phyloP scores from a whole-genome alignment of 169 alveolate genomes.

The Amoebophrya sp. region DNA sequence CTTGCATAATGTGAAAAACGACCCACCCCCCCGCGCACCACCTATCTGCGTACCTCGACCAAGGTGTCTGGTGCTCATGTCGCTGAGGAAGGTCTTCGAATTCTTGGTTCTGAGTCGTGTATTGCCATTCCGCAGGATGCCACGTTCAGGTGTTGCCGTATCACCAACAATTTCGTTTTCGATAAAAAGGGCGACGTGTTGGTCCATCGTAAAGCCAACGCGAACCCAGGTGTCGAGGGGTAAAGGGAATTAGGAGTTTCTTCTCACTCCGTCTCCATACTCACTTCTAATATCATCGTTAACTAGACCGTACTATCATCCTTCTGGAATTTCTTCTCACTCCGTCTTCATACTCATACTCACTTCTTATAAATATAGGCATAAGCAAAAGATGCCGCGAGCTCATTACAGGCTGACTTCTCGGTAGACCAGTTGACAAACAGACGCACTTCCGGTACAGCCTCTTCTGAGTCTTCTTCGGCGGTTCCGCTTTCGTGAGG shows the following conservation, averaged over 20 bases:
- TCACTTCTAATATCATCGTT: no score
- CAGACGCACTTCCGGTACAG: not conserved
- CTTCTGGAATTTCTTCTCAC: no score
- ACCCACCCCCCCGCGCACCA: not conserved
- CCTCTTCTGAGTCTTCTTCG: no score
- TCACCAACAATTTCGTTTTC: not conserved
- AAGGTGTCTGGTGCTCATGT: not conserved
- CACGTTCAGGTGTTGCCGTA: not conserved
- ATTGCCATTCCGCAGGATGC: not conserved
- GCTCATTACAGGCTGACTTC: not conserved
- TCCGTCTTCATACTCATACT: no score
- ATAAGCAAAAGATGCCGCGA: not conserved
- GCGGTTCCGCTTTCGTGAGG: no score
- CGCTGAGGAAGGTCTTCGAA: not conserved
- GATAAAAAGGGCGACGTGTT: not conserved
- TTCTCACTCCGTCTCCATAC: no score
- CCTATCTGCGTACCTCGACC: not conserved
- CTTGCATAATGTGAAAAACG: no score
- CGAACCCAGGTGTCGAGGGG: constrained; percentile 9
- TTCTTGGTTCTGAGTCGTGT: not conserved
- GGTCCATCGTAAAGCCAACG: not conserved
- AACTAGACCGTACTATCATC: no score
- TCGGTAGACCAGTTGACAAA: not conserved
- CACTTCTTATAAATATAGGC: no score
- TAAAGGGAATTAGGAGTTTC: no score